Conservation (phyloP, 306 rosid genomes). For the Castanea crenata region DNA sequence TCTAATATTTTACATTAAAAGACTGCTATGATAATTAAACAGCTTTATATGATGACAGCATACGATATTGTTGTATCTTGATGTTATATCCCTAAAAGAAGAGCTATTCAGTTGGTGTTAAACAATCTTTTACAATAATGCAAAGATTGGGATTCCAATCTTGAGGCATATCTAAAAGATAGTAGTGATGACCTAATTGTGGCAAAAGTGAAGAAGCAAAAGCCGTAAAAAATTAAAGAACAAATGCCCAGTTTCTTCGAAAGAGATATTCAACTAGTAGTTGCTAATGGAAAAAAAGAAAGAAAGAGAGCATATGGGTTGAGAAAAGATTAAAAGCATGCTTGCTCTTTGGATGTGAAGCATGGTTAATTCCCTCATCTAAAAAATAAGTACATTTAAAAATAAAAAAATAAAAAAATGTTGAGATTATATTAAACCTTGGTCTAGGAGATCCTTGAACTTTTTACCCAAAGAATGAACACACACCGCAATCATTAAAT, state of each 20-base stretch:
- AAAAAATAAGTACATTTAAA: too few relatives aligned
- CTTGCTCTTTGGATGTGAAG: background rate
- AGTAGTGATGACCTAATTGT: background rate
- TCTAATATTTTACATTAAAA: background rate
- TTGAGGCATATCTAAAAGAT: background rate
- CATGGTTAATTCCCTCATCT: background rate
- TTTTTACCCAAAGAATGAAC: background rate
- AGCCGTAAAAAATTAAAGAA: background rate
- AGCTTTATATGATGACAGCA: background rate
- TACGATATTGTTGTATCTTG: background rate
- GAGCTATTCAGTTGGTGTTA: background rate
- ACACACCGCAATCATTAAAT: background rate
- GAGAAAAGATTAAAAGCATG: background rate
- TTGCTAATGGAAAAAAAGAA: background rate
- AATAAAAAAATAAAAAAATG: background rate
- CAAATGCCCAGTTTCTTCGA: background rate
- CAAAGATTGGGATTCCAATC: background rate
- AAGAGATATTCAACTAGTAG: background rate
- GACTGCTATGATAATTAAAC: background rate
- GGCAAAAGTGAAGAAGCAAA: background rate
- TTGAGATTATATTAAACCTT: background rate
- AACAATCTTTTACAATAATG: background rate
- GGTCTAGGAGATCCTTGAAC: background rate
- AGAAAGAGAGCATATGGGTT: background rate
- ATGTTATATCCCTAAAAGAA: background rate